phyloP scores from a whole-genome alignment of 441 rosid genomes.

The Gossypium lobatum region DNA sequence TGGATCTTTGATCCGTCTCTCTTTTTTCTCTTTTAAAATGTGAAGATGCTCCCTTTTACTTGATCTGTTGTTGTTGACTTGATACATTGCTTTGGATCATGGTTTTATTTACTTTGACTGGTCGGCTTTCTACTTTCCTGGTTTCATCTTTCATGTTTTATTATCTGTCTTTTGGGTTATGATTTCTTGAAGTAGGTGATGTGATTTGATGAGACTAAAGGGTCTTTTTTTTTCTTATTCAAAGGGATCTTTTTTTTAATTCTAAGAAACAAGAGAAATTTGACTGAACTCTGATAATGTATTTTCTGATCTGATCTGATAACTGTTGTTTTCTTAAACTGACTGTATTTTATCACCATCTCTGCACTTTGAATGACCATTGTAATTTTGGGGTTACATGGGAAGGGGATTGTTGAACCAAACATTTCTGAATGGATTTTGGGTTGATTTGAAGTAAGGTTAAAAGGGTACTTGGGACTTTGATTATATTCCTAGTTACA shows the following conservation, averaged over 20 bases:
- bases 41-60: conserved; percentile 5
- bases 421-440: neutral
- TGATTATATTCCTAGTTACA: neutral
- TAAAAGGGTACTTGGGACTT: neutral
- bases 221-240: neutral
- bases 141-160: neutral
- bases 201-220: neutral
- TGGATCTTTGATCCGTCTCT: neutral
- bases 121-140: conserved; percentile 13
- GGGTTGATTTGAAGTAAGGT: neutral
- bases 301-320: neutral
- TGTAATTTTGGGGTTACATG: neutral
- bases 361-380: neutral
- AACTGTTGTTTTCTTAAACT: neutral
- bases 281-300: neutral
- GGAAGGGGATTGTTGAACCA: neutral
- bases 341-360: neutral
- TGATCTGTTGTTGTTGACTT: neutral
- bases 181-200: conserved; percentile 10
- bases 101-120: neutral
- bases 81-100: neutral
- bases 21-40: neutral
- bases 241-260: neutral
- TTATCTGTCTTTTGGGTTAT: neutral
- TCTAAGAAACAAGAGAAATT: neutral